phyloP scores from a whole-genome alignment of 2,329 filamentous ascomycete species.

The Coniochaeta pulveracea region DNA sequence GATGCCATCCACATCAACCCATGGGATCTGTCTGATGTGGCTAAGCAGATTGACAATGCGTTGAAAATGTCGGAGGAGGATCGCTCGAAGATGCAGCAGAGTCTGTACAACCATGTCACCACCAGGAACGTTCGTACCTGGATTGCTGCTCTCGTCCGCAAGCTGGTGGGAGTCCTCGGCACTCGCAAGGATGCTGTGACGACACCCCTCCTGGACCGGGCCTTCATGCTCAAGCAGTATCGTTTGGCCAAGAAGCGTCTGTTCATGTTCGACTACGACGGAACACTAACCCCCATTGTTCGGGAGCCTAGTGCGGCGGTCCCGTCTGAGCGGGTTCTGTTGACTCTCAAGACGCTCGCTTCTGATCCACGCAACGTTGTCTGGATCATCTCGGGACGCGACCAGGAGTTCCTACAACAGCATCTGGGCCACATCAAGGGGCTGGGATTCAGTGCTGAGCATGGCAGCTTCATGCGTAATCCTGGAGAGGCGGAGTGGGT shows the following conservation, averaged over 20 bases:
- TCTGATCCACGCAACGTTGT: slow-evolving; percentile 74
- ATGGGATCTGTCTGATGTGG: slow-evolving; percentile 81
- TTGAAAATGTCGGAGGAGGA: slow-evolving; percentile 62
- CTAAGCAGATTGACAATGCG: slow-evolving; percentile 70
- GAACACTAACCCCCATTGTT: slow-evolving; percentile 91
- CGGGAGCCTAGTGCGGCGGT: slow-evolving; percentile 82
- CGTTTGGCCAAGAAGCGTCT: slow-evolving; percentile 64
- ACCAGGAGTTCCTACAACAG: slow-evolving; percentile 81
- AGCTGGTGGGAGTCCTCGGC: slow-evolving; percentile 68
- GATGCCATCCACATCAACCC: slow-evolving; percentile 94
- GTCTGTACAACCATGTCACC: slow-evolving; percentile 74
- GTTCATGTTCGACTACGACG: slow-evolving; percentile 99
- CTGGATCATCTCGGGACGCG: slow-evolving; percentile 97
- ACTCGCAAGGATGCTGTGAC: slow-evolving; percentile 63
- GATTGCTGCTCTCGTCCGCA: slow-evolving; percentile 69
- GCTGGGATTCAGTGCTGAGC: slow-evolving; percentile 91
- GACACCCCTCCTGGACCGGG: slow-evolving; percentile 73
- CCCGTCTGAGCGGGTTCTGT: slow-evolving; percentile 72
- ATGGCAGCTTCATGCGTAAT: slow-evolving; percentile 87
- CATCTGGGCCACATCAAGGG: slow-evolving; percentile 85
- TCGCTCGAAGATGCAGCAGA: slow-evolving; percentile 57
- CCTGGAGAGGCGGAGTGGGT: slow-evolving; percentile 72
- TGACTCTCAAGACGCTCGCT: slow-evolving; percentile 68
- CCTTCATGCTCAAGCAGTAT: slow-evolving; percentile 63
- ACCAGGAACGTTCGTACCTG: slow-evolving; percentile 79